Evolutionary conservation across 768 basidiomycete genomes (phyloP), one percentile per base, ranked within the genome.

Genomic region (Termitomyces sp.): DNA sequence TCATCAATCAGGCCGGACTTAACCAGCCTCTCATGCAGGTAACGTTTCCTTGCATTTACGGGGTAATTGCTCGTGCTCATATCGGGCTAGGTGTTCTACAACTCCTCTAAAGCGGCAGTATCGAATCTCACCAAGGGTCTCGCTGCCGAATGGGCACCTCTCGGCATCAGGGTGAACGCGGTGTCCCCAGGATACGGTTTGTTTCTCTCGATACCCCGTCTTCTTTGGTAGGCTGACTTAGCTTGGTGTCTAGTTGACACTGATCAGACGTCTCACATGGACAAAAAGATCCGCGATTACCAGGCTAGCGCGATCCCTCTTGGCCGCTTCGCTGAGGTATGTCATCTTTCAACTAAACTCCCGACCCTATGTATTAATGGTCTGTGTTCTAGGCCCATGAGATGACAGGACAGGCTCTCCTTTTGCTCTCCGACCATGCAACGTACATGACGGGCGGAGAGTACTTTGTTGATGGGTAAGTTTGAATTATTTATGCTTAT

Each of bases 101-200:
- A 88, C 65, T 85, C 86, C 0, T 87, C 86, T 45, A 88, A 88
- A 70, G 86, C 82, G 0, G 87, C 85, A 6, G 85, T 85, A 0
- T 80, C 81, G 12, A 79, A 80, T 57, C 72, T 88, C 4, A 68
- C 74, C 1, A 85, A 80, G 61, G 82, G 79, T 2, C 74, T 88
- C 6, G 86, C 87, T 3, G 78, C 83, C 0, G 87, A 88, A 67
- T 88, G 87, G 85, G 81, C 82, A 0, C 62, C 68, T 24, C 59
- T 76, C 50, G 68, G 66, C 6, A 87, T 88, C 47, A 74, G 84
- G 7, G 83, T 85, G 1, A 88, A 88, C 65, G 76, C 81, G 0
- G 58, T 89, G 20, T 84, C 82, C 9, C 87, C 87, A 0, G 87
- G 87, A 20, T 88, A 88, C 53, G 75, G 77, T 76, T 54, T 64